Percentiles rank a stretch among this genome's conserved stretches.
Evolutionary conservation across 2,329 filamentous ascomycete genomes (phyloP).

Genomic region (Exserohilum rostratum): DNA sequence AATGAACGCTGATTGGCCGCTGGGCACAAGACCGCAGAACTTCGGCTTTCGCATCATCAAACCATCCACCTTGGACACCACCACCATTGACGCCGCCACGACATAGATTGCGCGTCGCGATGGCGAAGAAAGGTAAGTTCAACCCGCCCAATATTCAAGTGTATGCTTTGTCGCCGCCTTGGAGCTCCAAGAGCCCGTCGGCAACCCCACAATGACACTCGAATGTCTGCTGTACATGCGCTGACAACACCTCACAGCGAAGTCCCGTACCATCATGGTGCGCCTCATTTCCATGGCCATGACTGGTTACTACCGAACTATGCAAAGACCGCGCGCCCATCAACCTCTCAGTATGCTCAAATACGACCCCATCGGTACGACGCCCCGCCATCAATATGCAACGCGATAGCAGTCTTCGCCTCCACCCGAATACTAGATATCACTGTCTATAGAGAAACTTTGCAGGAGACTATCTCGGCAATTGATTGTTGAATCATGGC

Average conservation of each 20-base stretch:
- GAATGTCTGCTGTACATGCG: conserved; percentile 1
- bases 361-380: conserved; percentile 92
- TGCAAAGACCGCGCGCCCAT: conserved; percentile 79
- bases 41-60: conserved; percentile 24
- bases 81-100: conserved; percentile 21
- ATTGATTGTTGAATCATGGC: conserved; percentile 3
- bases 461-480: neutral
- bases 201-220: neutral
- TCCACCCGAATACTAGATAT: neutral
- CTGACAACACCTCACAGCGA: conserved; percentile 62
- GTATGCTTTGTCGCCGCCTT: too few relatives aligned
- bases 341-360: conserved; percentile 96
- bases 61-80: conserved; percentile 24
- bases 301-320: conserved; percentile 96
- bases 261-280: conserved; percentile 90
- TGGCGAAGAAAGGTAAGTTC: conserved; percentile 46
- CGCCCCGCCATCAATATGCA: neutral
- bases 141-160: neutral
- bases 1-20: conserved; percentile 27
- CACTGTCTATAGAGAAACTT: too few relatives aligned
- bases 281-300: conserved; percentile 97
- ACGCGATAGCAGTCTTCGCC: neutral
- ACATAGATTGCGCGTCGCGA: conserved; percentile 23
- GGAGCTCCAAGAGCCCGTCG: neutral
- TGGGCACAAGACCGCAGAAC: conserved; percentile 19